Evolutionary conservation across 805 yeast species (phyloP).

Genomic region (Ogataea henricii): DNA sequence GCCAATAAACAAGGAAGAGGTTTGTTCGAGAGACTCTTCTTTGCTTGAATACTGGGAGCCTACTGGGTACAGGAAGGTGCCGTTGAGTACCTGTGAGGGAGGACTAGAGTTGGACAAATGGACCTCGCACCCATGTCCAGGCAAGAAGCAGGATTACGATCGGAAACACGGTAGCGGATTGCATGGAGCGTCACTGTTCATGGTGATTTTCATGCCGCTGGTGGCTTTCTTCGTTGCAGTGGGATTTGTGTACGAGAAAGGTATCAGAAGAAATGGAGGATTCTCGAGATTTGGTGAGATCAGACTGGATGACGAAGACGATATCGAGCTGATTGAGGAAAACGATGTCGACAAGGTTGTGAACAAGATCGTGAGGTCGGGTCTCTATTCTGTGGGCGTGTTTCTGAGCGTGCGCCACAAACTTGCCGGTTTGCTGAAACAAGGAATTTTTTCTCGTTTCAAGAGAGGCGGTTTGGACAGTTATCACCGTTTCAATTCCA

Average conservation of each 20-base stretch:
- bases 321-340: constrained; percentile 55
- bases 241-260: constrained; percentile 77
- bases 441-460: constrained; percentile 26
- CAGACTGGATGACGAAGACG: constrained; percentile 73
- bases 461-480: constrained; percentile 24
- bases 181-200: constrained; percentile 52
- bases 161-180: constrained; percentile 51
- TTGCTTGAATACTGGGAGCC: constrained; percentile 77
- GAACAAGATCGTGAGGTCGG: constrained; percentile 59
- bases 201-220: constrained; percentile 60
- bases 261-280: constrained; percentile 78
- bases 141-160: constrained; percentile 65
- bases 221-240: constrained; percentile 51
- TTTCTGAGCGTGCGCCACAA: constrained; percentile 19
- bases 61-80: constrained; percentile 89
- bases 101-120: constrained; percentile 73
- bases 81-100: constrained; percentile 81
- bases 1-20: constrained; percentile 63
- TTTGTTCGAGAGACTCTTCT: constrained; percentile 55
- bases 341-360: constrained; percentile 60
- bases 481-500: constrained; percentile 26
- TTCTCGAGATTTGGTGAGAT: constrained; percentile 82
- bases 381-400: constrained; percentile 40
- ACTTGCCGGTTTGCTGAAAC: constrained; percentile 21
- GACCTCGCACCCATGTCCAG: constrained; percentile 80